A percentile compares a stretch with the other conserved stretches of the same genome.
These are phyloP conservation scores for Phialophora chinensis DNA, from an alignment of 2,329 filamentous ascomycete species.

Conservation along the genomic window DNA sequence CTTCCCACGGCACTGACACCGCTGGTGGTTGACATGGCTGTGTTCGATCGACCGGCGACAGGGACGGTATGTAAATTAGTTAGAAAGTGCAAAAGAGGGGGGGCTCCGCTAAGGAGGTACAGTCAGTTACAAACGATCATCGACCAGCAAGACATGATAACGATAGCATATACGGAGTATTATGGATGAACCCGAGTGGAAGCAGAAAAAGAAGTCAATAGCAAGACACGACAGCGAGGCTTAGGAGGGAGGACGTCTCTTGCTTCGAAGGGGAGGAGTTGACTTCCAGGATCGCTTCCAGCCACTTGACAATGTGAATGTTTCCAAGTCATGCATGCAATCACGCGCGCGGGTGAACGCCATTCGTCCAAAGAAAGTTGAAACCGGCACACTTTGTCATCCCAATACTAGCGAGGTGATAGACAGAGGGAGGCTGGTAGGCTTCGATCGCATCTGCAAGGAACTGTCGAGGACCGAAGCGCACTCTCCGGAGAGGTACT, in stretches of 20 bases:
- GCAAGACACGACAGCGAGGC: neutral
- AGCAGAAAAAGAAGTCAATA: neutral
- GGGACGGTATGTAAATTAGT: neutral
- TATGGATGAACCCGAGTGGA: neutral
- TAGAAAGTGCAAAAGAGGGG: neutral
- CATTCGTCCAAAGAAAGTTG: neutral
- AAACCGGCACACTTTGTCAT: slow-evolving; percentile 3
- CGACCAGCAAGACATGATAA: neutral
- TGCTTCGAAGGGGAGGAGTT: neutral
- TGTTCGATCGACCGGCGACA: neutral
- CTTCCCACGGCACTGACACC: neutral
- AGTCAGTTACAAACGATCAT: neutral
- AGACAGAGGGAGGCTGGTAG: neutral
- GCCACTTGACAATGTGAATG: neutral
- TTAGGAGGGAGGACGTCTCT: neutral
- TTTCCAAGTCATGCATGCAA: neutral
- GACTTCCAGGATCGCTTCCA: neutral
- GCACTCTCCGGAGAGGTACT: neutral
- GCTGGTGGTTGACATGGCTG: slow-evolving; percentile 18
- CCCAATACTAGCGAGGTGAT: neutral
- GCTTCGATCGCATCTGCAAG: neutral
- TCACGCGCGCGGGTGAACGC: neutral
- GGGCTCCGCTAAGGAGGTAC: neutral
- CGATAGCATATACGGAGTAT: neutral
- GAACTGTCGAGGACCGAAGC: neutral